These are phyloP conservation scores for Colletotrichum sp. DNA, from an alignment of 2,329 filamentous ascomycete genomes.

Conservation along the genomic window DNA sequence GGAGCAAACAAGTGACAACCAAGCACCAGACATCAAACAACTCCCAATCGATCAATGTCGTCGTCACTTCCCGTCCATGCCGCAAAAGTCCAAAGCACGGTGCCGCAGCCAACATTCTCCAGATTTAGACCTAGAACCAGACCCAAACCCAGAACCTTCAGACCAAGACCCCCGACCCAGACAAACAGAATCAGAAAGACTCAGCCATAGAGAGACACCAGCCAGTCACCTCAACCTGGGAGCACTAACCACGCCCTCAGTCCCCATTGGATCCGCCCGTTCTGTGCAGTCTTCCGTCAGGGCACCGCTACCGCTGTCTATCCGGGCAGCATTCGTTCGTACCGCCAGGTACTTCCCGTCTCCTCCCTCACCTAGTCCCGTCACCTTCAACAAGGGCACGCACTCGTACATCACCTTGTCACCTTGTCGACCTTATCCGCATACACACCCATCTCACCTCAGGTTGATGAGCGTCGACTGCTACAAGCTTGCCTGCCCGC, in stretches of 20 bases:
- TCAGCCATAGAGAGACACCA: neutral
- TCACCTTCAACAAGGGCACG: neutral
- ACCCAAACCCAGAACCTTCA: neutral
- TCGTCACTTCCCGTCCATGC: neutral
- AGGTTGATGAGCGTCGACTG: neutral
- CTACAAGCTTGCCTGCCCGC: neutral
- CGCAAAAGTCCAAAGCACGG: neutral
- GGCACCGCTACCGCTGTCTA: neutral
- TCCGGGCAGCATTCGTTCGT: neutral
- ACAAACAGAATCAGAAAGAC: neutral
- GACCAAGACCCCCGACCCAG: neutral
- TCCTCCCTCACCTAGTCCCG: neutral
- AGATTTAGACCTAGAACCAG: neutral
- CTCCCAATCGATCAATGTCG: neutral
- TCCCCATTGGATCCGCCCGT: neutral
- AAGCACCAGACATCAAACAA: neutral
- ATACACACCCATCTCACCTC: conserved; percentile 15
- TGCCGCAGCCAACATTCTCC: neutral
- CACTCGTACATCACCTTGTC: neutral
- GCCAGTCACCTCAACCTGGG: neutral
- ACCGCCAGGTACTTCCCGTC: neutral
- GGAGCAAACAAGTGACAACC: neutral
- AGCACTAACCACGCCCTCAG: neutral
- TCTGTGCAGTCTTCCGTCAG: neutral
- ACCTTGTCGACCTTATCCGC: conserved; percentile 10